Evolutionary conservation across 257 asterid genomes (phyloP).

Genomic region (Solanum peruvianum): DNA sequence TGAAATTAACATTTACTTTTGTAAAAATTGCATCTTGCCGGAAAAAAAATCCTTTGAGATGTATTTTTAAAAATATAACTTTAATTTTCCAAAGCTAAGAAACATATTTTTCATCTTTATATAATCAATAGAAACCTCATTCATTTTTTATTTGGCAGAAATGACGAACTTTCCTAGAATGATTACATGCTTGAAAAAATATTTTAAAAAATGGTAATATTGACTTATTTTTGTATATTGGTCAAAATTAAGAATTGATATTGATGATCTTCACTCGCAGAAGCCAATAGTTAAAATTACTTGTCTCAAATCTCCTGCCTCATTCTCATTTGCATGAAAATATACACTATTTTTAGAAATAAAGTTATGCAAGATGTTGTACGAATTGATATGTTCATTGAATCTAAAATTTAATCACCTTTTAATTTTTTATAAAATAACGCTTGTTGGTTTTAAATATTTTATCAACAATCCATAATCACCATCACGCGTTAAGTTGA

Average conservation of each 20-base stretch:
- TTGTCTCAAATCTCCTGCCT: background rate
- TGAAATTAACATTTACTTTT: no score
- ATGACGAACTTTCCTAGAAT: background rate
- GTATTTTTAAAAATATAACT: no score
- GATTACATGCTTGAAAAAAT: background rate
- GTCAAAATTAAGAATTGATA: background rate
- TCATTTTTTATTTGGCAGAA: no score
- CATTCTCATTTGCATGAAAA: background rate
- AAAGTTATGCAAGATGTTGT: no score
- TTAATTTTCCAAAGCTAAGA: no score
- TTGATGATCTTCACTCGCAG: background rate
- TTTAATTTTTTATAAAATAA: no score
- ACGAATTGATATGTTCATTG: background rate
- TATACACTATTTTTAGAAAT: no score
- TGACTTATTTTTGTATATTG: background rate
- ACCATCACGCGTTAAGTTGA: slow-evolving; percentile 64
- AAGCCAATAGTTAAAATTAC: no score
- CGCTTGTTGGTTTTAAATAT: background rate
- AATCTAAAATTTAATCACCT: background rate
- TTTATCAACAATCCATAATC: background rate
- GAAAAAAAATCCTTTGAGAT: no score
- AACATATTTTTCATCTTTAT: no score
- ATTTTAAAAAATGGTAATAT: background rate
- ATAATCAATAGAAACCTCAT: no score
- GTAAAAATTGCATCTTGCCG: no score